Conservation (phyloP, 306 rosid genomes). For the Comarum palustre region DNA sequence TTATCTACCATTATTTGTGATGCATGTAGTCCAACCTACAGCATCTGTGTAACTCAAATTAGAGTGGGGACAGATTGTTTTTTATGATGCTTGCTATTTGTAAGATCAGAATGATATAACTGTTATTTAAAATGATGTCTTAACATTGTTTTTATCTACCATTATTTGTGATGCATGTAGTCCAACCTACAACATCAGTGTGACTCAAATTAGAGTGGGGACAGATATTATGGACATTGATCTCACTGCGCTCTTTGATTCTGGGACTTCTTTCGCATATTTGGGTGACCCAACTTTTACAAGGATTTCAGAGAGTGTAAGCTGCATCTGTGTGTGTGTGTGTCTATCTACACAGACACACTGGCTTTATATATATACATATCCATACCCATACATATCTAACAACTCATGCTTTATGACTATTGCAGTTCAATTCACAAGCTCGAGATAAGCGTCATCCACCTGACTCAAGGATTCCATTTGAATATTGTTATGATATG, state of each 20-base stretch:
- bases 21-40: constrained; percentile 74
- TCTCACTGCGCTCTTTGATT: constrained; percentile 75
- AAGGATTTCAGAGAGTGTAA: constrained; percentile 62
- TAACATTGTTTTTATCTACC: constrained; percentile 21
- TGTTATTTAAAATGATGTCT: too few relatives aligned
- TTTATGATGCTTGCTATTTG: too few relatives aligned
- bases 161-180: constrained; percentile 42
- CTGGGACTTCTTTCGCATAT: constrained; percentile 91
- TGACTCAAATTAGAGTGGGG: constrained; percentile 74
- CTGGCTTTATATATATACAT: background rate
- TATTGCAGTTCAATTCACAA: constrained; percentile 75
- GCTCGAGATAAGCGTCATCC: constrained; percentile 55
- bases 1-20: constrained; percentile 30
- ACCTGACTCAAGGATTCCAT: constrained; percentile 73
- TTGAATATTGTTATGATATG: constrained; percentile 85
- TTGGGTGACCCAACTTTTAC: constrained; percentile 71
- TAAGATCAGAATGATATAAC: too few relatives aligned
- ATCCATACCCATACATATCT: background rate
- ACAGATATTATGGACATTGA: constrained; percentile 59
- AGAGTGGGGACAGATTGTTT: constrained; percentile 72
- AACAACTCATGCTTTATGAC: constrained; percentile 2
- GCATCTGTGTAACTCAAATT: constrained; percentile 66
- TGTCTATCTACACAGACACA: background rate
- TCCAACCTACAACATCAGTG: constrained; percentile 80
- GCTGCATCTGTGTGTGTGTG: constrained; percentile 13